These are phyloP conservation scores for Penicillium canescens DNA, from an alignment of 495 filamentous ascomycete species.

Conservation along the genomic window DNA sequence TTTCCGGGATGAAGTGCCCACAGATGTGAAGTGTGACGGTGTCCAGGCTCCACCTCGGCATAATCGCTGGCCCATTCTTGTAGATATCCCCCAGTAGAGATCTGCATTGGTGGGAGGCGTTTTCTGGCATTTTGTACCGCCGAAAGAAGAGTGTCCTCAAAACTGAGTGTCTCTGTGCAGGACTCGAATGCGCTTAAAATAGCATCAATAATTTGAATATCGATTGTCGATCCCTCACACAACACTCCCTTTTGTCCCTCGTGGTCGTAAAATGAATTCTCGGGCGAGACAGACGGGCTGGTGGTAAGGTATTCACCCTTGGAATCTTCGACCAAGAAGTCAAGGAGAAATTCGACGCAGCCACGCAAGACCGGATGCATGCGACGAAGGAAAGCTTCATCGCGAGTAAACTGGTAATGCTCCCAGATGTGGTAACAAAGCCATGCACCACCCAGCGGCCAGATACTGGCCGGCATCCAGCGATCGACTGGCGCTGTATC, in stretches of 20 bases:
- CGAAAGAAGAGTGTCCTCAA: conserved; percentile 21
- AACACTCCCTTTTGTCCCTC: conserved; percentile 32
- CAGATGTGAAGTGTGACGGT: conserved; percentile 51
- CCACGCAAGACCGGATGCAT: conserved; percentile 39
- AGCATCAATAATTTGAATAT: conserved; percentile 45
- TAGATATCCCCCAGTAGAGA: conserved; percentile 42
- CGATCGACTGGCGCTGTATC: conserved; percentile 48
- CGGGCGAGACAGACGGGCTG: conserved; percentile 50
- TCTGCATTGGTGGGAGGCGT: conserved; percentile 32
- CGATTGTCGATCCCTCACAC: conserved; percentile 47
- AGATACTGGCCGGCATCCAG: conserved; percentile 45
- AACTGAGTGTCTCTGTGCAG: conserved; percentile 20
- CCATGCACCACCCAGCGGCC: conserved; percentile 52
- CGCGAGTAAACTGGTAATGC: conserved; percentile 40
- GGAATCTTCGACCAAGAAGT: conserved; percentile 44
- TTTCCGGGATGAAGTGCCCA: conserved; percentile 41
- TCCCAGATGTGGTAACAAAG: conserved; percentile 49
- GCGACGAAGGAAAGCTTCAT: conserved; percentile 31
- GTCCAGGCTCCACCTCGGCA: conserved; percentile 45
- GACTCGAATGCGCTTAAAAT: conserved; percentile 39
- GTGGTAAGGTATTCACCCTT: conserved; percentile 37
- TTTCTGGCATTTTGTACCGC: conserved; percentile 10
- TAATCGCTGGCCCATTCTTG: conserved; percentile 52
- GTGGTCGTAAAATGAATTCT: conserved; percentile 44
- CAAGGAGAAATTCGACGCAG: conserved; percentile 42